A percentile compares a stretch with the other conserved stretches of the same genome.
phyloP scores from a whole-genome alignment of 2,329 filamentous ascomycete genomes.

The Xylariaceae sp. region DNA sequence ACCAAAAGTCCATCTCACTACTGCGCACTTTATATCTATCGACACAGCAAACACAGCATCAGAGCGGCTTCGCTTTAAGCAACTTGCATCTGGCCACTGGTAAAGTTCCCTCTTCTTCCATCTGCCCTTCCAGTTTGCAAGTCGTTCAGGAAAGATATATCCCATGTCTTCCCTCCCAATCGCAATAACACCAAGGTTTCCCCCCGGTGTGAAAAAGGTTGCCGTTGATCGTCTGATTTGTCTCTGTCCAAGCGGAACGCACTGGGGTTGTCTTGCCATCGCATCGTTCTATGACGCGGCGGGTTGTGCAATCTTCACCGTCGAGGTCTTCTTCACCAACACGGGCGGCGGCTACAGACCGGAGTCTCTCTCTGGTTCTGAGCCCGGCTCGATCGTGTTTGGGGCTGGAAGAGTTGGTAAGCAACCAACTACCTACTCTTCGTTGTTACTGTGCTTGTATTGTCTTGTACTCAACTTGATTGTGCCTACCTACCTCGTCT shows the following conservation, averaged over 20 bases:
- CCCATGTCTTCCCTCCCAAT: too few relatives aligned
- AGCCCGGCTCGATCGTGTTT: too few relatives aligned
- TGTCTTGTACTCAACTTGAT: too few relatives aligned
- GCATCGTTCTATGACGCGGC: slow-evolving; percentile 43
- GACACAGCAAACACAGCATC: not conserved
- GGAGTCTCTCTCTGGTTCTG: not conserved
- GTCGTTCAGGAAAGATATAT: too few relatives aligned
- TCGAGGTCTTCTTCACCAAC: slow-evolving; percentile 38
- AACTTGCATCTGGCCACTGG: not conserved
- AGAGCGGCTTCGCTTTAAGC: not conserved
- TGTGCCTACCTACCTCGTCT: too few relatives aligned
- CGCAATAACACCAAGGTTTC: slow-evolving; percentile 26
- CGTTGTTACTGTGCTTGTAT: too few relatives aligned
- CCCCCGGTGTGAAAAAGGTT: slow-evolving; percentile 42
- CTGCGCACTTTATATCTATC: not conserved
- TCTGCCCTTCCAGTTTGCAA: too few relatives aligned
- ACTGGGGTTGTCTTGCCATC: slow-evolving; percentile 44
- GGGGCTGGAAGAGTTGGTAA: too few relatives aligned
- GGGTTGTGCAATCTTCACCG: slow-evolving; percentile 42
- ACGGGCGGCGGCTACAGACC: slow-evolving; percentile 1
- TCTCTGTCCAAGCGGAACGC: slow-evolving; percentile 30
- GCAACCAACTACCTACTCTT: too few relatives aligned
- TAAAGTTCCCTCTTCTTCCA: too few relatives aligned
- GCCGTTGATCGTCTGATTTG: slow-evolving; percentile 41
- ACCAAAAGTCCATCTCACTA: too few relatives aligned